These are phyloP conservation scores for Rutstroemia sp. DNA, from an alignment of 2,329 filamentous ascomycete genomes.

Conservation along the genomic window DNA sequence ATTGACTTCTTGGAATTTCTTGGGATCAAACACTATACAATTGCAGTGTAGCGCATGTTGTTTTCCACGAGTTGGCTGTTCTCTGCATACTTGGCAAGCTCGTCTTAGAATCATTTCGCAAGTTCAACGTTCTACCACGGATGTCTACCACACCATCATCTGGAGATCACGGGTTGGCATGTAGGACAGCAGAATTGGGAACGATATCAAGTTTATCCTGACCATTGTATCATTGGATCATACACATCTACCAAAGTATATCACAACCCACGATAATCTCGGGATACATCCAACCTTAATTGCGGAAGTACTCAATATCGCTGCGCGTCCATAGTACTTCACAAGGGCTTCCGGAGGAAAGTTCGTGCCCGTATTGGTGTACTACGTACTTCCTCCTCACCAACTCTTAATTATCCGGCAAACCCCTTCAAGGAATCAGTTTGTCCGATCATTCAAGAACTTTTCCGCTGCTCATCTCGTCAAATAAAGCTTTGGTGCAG, in stretches of 20 bases:
- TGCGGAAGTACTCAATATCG: neutral
- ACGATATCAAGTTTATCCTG: conserved; percentile 16
- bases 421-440: neutral
- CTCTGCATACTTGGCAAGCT: neutral
- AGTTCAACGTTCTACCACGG: conserved; percentile 7
- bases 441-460: neutral
- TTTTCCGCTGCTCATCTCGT: neutral
- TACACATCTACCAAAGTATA: neutral
- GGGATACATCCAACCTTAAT: neutral
- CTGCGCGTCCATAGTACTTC: neutral
- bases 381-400: neutral
- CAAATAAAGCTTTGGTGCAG: neutral
- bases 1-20: no score
- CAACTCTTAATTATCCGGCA: neutral
- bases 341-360: neutral
- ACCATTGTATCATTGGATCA: conserved; percentile 7
- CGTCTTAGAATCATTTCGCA: conserved; percentile 4
- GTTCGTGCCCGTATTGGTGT: neutral
- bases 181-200: conserved; percentile 18
- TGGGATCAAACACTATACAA: neutral
- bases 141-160: conserved; percentile 17
- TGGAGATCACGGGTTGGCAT: conserved; percentile 20
- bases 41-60: neutral
- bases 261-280: neutral
- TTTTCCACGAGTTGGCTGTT: no score